A percentile compares a stretch with the other conserved stretches of the same genome.
phyloP scores from a whole-genome alignment of 805 yeast species.

The Sungouiella blattae region DNA sequence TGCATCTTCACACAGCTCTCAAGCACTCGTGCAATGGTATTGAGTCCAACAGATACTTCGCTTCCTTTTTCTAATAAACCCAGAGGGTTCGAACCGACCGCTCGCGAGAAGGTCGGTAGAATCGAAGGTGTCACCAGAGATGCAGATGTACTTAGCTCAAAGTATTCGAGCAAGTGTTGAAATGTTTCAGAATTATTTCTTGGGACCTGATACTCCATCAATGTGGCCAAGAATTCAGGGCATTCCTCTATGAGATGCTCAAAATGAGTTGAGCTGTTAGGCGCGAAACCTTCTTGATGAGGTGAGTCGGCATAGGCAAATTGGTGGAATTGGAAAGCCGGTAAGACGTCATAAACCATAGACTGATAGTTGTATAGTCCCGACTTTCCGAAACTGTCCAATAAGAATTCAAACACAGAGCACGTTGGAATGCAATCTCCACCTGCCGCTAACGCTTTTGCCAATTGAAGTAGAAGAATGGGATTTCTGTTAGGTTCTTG shows the following conservation, averaged over 20 bases:
- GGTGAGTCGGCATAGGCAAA: constrained; percentile 18
- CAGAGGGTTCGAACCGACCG: constrained; percentile 2
- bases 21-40: constrained; percentile 25
- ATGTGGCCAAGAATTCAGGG: constrained; percentile 27
- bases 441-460: constrained; percentile 8
- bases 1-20: constrained; percentile 25
- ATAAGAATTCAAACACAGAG: constrained; percentile 20
- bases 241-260: constrained; percentile 22
- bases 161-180: constrained; percentile 23
- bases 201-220: constrained; percentile 23
- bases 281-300: constrained; percentile 3
- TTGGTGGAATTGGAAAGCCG: constrained; percentile 19
- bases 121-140: constrained; percentile 12
- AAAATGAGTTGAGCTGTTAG: constrained; percentile 20
- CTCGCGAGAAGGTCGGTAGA: background rate
- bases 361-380: constrained; percentile 25
- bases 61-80: constrained; percentile 4
- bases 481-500: constrained; percentile 8
- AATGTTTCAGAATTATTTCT: constrained; percentile 19
- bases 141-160: constrained; percentile 20
- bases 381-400: constrained; percentile 22
- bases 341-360: constrained; percentile 24
- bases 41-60: constrained; percentile 16
- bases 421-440: constrained; percentile 22
- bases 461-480: constrained; percentile 8